Base-by-base conservation (phyloP, 495 filamentous ascomycete species). In the Hyaloscypha bicolor region DNA sequence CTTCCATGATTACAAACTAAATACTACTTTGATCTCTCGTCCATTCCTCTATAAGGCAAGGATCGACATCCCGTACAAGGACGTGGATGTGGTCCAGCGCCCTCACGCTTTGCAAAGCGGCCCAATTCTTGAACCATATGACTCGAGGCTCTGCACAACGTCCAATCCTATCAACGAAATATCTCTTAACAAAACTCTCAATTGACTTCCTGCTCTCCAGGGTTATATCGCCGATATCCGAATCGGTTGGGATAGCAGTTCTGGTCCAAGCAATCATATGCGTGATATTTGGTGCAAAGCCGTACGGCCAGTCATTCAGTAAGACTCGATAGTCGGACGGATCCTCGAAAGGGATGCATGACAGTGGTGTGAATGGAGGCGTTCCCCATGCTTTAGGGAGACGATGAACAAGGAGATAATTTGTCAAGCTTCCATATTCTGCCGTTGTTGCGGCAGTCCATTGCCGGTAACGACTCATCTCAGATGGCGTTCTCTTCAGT, bases 111-210 rank as follows among this genome's bases (percentile, higher is more conserved):
- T 96, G 92, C 73, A 95, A 75, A n/a, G 86, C 86, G 55, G 86
- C 86, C 90, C 91, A 94, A 73, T 97, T 97, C 83, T 95, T 96
- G 74, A 96, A 96, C 90, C 91, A 97, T 72, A 93, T 66, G 68
- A 96, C 91, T 66, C 83, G 84, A 6, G 85, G 81, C 33, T 81
- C 78, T 37, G 35, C 80, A 86, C 63, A 93, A 76, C 9, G 79
- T 76, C 57, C 82, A 37, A 37, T 37, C 35, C 35, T 37, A 37
- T 37, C 78, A 6, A 85, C 81, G 75, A 97, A 96, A 25, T 79
- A 86, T 56, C 77, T 74, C 69, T 83, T 78, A 60, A 97, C 85
- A 75, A 93, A 97, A 3, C 71, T 75, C 33, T 86, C 82, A 21
- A 95, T 87, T 56, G 81, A 67, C 32, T 73, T 76, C 63, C 89